Percentiles rank a stretch among this genome's conserved stretches.
Evolutionary conservation across 2,329 filamentous ascomycete genomes (phyloP).

Genomic region (Metarhizium album): DNA sequence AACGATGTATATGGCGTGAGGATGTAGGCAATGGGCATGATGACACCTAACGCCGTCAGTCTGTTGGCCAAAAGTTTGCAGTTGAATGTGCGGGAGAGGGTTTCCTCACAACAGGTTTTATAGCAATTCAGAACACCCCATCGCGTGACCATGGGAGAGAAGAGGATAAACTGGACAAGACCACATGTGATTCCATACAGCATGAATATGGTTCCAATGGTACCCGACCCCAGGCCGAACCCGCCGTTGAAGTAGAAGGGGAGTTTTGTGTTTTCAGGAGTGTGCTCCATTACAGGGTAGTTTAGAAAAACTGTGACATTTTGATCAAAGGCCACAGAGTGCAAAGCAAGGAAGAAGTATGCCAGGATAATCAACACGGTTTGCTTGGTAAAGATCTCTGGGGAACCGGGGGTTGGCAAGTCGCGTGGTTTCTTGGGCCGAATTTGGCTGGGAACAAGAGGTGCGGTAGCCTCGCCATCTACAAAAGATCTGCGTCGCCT

Average conservation of each 20-base stretch:
- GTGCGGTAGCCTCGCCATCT: constrained; percentile 45
- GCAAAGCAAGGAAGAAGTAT: constrained; percentile 73
- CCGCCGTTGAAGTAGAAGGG: constrained; percentile 78
- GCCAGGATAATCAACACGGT: constrained; percentile 63
- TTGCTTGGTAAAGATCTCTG: constrained; percentile 63
- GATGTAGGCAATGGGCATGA: constrained; percentile 68
- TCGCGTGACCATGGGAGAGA: constrained; percentile 61
- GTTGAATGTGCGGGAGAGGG: background rate
- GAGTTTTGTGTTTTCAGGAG: constrained; percentile 46
- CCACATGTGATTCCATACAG: constrained; percentile 71
- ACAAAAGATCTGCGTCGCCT: constrained; percentile 36
- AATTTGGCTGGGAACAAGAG: constrained; percentile 34
- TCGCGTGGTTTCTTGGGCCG: constrained; percentile 15
- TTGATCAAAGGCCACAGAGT: constrained; percentile 78
- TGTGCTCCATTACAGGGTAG: constrained; percentile 50
- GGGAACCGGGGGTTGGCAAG: constrained; percentile 28
- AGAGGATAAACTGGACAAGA: constrained; percentile 75
- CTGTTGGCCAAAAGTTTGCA: background rate
- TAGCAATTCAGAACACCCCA: constrained; percentile 69
- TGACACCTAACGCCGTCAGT: constrained; percentile 30
- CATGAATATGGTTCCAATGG: constrained; percentile 80
- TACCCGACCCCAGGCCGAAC: constrained; percentile 60
- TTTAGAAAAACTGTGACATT: constrained; percentile 83
- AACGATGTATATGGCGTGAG: constrained; percentile 74
- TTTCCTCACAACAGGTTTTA: constrained; percentile 42